Evolutionary conservation across 169 alveolate genomes (phyloP).

Genomic region (Eimeria acervulina): DNA sequence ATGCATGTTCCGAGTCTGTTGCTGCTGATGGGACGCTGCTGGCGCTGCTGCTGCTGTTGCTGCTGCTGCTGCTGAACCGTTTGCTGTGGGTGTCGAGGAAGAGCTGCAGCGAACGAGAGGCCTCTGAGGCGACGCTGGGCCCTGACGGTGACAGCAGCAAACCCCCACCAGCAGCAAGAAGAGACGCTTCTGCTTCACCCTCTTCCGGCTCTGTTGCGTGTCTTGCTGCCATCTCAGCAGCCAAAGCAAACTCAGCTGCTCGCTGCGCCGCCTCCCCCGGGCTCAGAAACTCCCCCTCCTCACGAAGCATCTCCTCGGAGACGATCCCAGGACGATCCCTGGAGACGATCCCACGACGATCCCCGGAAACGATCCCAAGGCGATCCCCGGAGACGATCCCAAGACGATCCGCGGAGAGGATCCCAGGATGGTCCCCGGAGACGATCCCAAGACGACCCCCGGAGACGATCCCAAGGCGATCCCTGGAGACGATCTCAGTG

Average conservation of each 20-base stretch:
- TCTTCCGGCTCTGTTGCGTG: constrained; percentile 43
- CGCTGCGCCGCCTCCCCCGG: constrained; percentile 57
- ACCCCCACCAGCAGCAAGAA: not conserved
- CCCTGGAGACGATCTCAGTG: too few relatives aligned
- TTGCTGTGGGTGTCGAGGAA: too few relatives aligned
- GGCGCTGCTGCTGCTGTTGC: not conserved
- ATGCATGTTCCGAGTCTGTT: not conserved
- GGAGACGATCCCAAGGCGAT: not conserved
- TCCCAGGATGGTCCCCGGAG: too few relatives aligned
- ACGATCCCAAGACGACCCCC: not conserved
- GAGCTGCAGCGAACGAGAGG: constrained; percentile 10
- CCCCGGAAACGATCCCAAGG: not conserved
- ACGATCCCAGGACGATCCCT: not conserved
- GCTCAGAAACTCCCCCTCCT: constrained; percentile 41
- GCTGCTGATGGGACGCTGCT: not conserved
- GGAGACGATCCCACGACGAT: not conserved
- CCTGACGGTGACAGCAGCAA: not conserved
- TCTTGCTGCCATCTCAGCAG: constrained; percentile 39
- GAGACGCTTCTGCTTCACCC: not conserved
- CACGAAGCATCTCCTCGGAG: not conserved
- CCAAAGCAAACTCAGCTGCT: constrained; percentile 42
- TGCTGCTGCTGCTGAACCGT: not conserved
- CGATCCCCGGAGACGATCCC: not conserved
- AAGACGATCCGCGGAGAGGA: too few relatives aligned
- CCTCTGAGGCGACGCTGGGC: not conserved